Conservation (phyloP, 257 asterid genomes). For the Vinca minor region DNA sequence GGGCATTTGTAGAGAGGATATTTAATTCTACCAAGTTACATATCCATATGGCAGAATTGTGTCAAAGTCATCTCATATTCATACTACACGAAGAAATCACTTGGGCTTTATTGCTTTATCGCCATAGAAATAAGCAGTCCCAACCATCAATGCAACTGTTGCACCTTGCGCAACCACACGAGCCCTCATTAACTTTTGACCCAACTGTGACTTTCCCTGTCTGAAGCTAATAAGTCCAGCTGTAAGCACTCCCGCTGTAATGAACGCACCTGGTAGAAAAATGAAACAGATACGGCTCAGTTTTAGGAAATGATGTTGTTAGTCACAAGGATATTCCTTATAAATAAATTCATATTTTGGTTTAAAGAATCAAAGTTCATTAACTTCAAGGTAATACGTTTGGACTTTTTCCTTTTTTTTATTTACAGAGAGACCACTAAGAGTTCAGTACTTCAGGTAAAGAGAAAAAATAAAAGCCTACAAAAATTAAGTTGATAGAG, state of each 20-base stretch:
- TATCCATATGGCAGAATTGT: not conserved
- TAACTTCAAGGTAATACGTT: too few relatives aligned
- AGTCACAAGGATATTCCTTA: not conserved
- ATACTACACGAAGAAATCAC: too few relatives aligned
- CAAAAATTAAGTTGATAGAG: not conserved
- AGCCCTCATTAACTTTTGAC: constrained; percentile 95
- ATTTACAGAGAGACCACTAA: too few relatives aligned
- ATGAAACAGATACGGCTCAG: not conserved
- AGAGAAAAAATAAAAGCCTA: not conserved
- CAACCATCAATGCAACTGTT: constrained; percentile 91
- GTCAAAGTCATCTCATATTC: too few relatives aligned
- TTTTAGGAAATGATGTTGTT: not conserved
- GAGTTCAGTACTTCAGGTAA: too few relatives aligned
- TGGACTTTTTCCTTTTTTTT: too few relatives aligned
- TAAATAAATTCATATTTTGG: not conserved
- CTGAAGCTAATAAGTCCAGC: constrained; percentile 87
- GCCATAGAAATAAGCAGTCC: constrained; percentile 85
- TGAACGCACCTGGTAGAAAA: constrained; percentile 63
- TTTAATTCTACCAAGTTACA: not conserved
- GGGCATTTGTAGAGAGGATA: not conserved
- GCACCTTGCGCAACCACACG: constrained; percentile 99
- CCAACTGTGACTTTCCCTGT: constrained; percentile 70
- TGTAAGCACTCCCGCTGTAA: constrained; percentile 88
- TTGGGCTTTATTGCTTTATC: constrained; percentile 51
- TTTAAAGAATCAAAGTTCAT: not conserved